Conservation (phyloP, 148 eudicot species). For the Rhododendron henanense region DNA sequence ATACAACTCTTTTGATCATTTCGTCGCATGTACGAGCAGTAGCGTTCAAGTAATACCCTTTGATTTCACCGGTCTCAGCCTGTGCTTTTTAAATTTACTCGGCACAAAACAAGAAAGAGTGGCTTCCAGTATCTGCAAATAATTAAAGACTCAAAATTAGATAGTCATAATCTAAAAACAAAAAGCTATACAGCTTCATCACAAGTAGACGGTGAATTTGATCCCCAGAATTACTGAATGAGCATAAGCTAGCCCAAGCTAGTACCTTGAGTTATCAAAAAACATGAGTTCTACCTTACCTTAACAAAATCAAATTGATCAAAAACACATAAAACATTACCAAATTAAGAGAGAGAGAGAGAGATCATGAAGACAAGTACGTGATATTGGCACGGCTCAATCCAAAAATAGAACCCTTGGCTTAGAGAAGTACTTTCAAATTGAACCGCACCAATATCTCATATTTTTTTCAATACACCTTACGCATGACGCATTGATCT, state of each 20-base stretch:
- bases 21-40: no score
- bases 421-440: slow-evolving; percentile 4
- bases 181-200: no score
- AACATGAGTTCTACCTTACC: no score
- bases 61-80: no score
- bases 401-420: slow-evolving; percentile 22
- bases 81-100: no score
- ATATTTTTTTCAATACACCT: not conserved
- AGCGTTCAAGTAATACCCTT: no score
- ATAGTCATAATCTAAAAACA: no score
- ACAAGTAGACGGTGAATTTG: no score
- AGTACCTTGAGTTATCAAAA: no score
- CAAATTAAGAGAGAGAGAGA: not conserved
- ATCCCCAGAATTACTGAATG: no score
- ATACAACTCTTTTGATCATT: no score
- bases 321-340: not conserved
- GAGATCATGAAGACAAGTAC: not conserved
- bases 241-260: no score
- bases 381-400: slow-evolving; percentile 68
- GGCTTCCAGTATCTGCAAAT: not conserved
- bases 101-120: not conserved
- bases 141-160: not conserved
- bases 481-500: not conserved
- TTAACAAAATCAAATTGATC: not conserved
- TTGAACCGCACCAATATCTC: slow-evolving; percentile 15